phyloP scores from a whole-genome alignment of 345 rosid genomes.

The Crucihimalaya himalaica region DNA sequence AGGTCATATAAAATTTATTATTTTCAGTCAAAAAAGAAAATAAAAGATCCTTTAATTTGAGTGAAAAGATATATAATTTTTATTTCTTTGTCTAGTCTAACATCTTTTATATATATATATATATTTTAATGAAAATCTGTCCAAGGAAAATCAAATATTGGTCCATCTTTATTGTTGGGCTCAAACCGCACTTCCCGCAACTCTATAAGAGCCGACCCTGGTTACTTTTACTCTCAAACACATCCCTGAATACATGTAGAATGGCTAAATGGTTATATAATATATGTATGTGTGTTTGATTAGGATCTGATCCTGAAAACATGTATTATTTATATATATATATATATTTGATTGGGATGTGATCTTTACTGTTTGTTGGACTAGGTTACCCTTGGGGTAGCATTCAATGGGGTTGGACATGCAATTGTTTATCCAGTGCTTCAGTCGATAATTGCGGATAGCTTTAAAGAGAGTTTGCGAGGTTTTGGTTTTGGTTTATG shows the following conservation, averaged over 20 bases:
- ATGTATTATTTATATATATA: neutral
- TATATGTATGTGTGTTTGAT: neutral
- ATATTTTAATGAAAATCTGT: neutral
- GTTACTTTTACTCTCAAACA: neutral
- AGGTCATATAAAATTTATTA: no score
- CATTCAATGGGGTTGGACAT: slow-evolving; percentile 77
- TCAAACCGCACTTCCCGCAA: neutral
- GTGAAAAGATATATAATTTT: no score
- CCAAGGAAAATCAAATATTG: neutral
- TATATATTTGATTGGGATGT: neutral
- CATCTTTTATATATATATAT: neutral
- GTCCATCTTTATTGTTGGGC: neutral
- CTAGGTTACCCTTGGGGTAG: slow-evolving; percentile 80
- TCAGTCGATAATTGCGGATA: slow-evolving; percentile 92
- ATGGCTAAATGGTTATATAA: neutral
- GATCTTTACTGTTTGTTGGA: neutral
- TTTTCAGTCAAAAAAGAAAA: no score
- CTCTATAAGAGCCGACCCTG: neutral
- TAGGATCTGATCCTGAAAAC: neutral
- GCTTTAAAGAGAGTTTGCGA: slow-evolving; percentile 72
- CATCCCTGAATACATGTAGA: neutral
- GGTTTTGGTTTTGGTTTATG: slow-evolving; percentile 88
- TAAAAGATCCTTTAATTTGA: neutral
- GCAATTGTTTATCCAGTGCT: slow-evolving; percentile 95
- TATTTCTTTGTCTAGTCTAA: no score